Percentiles rank a stretch among this genome's conserved stretches.
Conservation (phyloP, 805 yeast genomes). For the Kodamaea kaohsiungensis region DNA sequence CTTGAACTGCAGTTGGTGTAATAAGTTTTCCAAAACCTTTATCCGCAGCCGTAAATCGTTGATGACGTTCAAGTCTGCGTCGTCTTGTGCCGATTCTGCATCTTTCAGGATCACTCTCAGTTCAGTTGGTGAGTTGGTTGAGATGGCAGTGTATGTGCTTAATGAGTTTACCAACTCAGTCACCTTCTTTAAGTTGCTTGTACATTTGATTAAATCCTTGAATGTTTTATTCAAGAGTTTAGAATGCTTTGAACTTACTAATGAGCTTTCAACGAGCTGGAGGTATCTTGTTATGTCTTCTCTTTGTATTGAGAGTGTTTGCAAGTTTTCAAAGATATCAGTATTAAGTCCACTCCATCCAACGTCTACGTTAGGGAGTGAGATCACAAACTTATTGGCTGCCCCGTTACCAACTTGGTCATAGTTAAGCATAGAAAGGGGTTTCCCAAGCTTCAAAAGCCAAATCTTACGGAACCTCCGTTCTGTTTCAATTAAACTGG, state of each 20-base stretch:
- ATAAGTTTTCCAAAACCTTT: conserved; percentile 69
- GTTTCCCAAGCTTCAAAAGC: conserved; percentile 59
- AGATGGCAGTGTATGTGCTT: conserved; percentile 27
- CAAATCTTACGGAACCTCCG: conserved; percentile 56
- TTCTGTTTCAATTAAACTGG: conserved; percentile 59
- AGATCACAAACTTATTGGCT: conserved; percentile 7
- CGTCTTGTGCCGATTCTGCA: conserved; percentile 24
- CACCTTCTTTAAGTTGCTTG: conserved; percentile 37
- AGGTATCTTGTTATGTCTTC: conserved; percentile 34
- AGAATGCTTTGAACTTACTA: conserved; percentile 29
- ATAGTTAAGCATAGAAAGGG: conserved; percentile 25
- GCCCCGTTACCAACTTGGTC: conserved; percentile 11
- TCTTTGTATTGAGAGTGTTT: conserved; percentile 34
- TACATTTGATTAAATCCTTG: conserved; percentile 44
- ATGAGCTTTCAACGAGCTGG: conserved; percentile 17
- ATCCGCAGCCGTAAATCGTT: conserved; percentile 72
- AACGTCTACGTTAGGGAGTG: conserved; percentile 36
- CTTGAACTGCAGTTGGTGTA: conserved; percentile 71
- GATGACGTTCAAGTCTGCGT: conserved; percentile 41
- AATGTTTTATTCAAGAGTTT: conserved; percentile 45
- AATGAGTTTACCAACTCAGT: conserved; percentile 34
- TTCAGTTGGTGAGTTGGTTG: conserved; percentile 13
- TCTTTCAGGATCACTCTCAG: conserved; percentile 14
- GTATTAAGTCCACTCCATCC: conserved; percentile 33
- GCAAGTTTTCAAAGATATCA: conserved; percentile 33